Evolutionary conservation across 148 eudicot genomes (phyloP), one percentile per base, ranked within the genome.

Genomic region (Rhododendron simsii): DNA sequence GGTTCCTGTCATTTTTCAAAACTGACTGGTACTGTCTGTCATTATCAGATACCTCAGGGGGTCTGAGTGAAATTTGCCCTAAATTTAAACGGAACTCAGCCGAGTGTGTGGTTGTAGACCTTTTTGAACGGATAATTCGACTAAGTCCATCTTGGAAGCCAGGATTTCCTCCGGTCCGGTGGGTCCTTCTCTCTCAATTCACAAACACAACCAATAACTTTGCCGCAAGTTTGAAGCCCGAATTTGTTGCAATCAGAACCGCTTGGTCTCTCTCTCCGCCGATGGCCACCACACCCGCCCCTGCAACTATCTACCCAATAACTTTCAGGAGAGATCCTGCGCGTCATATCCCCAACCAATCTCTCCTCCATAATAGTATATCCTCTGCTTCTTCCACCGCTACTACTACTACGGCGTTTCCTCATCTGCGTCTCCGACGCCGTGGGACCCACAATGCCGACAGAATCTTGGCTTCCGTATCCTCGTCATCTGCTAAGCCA

Each of bases 391-490:
- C 53, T 79, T 28, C 33, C 4, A 11, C 57, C 6, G 0, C 73
- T 63, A 35, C 26, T 7, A 11, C 15, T 37, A 15, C 18, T 18
- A 16, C 23, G 61, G 69, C 81, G 20, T 79, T 84, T n/a, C 61
- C 23, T 30, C 73, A 3, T 57, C 44, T 55, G 59, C 20, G 59
- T 4, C 20, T 55, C 20, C 74, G 26, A 14, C 75, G 78, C 50
- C 78, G 87, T 8, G 35, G 47, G 39, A 21, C 45, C 51, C 81
- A 65, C 20, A 37, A 83, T 37, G 33, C 57, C 78, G 35, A 76
- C 67, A 50, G 82, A 67, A 71, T 87, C 4, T 88, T 81, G n/a
- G 93, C 92, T 39, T 87, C 95, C 16, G 84, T 92, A 18, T 74
- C 75, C 14, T 30, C 76, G 7, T 59, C 65, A 4, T 3, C 65